These are phyloP conservation scores for Komagataella kurtzmanii DNA, from an alignment of 805 yeast species.

Conservation along the genomic window DNA sequence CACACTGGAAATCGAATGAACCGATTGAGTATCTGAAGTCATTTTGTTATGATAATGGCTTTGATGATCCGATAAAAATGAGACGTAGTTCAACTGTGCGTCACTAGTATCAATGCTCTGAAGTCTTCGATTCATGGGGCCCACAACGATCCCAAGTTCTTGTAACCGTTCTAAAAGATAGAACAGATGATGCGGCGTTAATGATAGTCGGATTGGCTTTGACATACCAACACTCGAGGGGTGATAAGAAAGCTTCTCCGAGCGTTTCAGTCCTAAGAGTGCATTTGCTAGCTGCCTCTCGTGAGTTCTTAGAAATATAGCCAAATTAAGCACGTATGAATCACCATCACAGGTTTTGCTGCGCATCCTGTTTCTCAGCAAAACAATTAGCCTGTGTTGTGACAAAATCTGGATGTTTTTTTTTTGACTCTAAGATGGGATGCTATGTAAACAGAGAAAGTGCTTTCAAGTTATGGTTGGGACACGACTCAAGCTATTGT, in stretches of 20 bases:
- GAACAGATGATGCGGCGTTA: constrained; percentile 52
- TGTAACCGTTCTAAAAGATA: constrained; percentile 45
- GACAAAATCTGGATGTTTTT: background rate
- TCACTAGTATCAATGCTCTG: constrained; percentile 41
- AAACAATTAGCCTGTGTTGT: background rate
- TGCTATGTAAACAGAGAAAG: background rate
- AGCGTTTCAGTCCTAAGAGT: constrained; percentile 35
- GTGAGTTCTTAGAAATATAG: constrained; percentile 39
- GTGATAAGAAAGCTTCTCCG: constrained; percentile 4
- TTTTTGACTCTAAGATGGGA: background rate
- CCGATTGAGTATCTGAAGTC: constrained; percentile 26
- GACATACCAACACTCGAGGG: constrained; percentile 2
- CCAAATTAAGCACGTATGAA: constrained; percentile 37
- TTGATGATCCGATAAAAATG: constrained; percentile 45
- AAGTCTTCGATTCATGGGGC: constrained; percentile 47
- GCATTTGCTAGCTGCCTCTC: constrained; percentile 51
- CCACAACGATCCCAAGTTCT: constrained; percentile 33
- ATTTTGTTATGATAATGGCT: constrained; percentile 16
- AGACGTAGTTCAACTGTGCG: constrained; percentile 35
- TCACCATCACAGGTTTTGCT: constrained; percentile 37
- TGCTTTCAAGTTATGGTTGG: background rate
- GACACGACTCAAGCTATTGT: background rate
- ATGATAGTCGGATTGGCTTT: constrained; percentile 42
- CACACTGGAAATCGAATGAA: constrained; percentile 45
- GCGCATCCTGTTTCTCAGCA: constrained; percentile 7